Conservation (phyloP, 345 rosid genomes). For the Aquilaria sinensis region DNA sequence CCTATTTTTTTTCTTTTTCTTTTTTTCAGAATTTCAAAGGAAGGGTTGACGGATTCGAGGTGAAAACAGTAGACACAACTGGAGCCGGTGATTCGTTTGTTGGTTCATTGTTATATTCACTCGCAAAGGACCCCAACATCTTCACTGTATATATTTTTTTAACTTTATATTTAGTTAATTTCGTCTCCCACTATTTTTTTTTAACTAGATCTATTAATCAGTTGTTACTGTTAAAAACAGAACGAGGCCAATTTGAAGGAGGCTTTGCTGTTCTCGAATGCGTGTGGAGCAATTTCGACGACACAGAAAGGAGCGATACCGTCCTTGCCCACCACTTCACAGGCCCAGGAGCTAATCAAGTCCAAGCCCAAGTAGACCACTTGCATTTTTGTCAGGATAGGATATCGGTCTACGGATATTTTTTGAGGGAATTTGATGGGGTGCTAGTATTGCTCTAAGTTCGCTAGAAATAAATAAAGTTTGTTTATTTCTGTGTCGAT, state of each 20-base stretch:
- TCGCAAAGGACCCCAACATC: conserved; percentile 33
- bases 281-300: conserved; percentile 63
- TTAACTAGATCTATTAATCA: background rate
- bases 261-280: conserved; percentile 44
- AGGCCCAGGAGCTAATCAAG: conserved; percentile 41
- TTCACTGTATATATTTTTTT: conserved; percentile 15
- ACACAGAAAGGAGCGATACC: conserved; percentile 67
- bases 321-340: conserved; percentile 42
- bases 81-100: conserved; percentile 75
- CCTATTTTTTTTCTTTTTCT: background rate
- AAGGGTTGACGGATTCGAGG: conserved; percentile 33
- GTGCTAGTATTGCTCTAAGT: too few species aligned
- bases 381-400: too few species aligned
- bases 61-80: conserved; percentile 58
- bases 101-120: conserved; percentile 35
- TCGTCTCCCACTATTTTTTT: background rate
- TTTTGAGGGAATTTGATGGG: too few species aligned
- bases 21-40: conserved; percentile 41
- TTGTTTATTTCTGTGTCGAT: too few species aligned
- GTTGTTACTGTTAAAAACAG: conserved; percentile 11
- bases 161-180: conserved; percentile 6
- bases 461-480: too few species aligned
- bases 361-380: conserved; percentile 11
- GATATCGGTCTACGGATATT: too few species aligned
- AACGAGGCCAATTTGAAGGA: conserved; percentile 48